Conservation (phyloP, 306 rosid genomes). For the Lathyrus aphaca region DNA sequence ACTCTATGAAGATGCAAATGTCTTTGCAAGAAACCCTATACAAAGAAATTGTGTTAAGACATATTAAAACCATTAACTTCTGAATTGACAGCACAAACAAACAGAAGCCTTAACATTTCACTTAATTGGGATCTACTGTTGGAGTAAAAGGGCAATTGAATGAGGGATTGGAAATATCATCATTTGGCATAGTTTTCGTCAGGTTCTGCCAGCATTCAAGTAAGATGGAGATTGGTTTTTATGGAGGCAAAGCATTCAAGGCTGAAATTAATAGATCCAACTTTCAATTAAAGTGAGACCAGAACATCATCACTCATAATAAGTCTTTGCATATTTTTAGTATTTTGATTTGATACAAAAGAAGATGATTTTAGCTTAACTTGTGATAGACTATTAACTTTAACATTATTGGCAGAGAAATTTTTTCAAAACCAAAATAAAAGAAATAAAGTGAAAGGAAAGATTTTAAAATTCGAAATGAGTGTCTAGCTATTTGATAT, state of each 20-base stretch:
- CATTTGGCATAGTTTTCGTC: neutral
- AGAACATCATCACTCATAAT: neutral
- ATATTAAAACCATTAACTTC: too few species aligned
- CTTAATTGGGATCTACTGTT: neutral
- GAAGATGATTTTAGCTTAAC: neutral
- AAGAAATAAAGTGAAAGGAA: too few species aligned
- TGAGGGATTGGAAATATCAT: conserved; percentile 20
- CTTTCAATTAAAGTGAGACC: neutral
- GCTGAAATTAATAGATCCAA: neutral
- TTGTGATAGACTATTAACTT: neutral
- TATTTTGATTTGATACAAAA: neutral
- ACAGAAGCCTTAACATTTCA: neutral
- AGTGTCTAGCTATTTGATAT: too few species aligned
- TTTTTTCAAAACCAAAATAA: too few species aligned
- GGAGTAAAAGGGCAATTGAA: conserved; percentile 6
- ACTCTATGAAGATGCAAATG: too few species aligned
- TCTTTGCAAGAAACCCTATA: too few species aligned
- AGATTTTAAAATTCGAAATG: too few species aligned
- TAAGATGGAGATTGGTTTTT: neutral
- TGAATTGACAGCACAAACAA: neutral
- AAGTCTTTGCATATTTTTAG: neutral
- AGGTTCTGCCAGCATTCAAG: conserved; percentile 20
- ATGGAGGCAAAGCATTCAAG: conserved; percentile 16
- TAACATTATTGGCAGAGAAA: neutral
- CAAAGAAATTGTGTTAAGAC: too few species aligned